phyloP scores from a whole-genome alignment of 805 yeast genomes.

The Kurtzmaniella fragi region DNA sequence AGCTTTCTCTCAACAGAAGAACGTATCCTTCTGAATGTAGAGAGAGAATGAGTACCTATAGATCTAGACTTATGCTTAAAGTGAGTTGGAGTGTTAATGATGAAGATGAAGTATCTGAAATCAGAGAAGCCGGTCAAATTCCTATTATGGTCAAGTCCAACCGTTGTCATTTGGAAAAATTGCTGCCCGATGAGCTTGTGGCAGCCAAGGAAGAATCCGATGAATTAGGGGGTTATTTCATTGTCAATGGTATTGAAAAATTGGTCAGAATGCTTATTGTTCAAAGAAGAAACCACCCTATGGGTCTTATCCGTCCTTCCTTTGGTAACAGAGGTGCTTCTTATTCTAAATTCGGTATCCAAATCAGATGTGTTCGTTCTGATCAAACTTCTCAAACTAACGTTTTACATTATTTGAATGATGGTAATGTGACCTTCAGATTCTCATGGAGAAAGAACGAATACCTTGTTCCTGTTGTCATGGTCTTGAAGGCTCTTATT shows the following conservation, averaged over 20 bases:
- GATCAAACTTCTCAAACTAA: constrained; percentile 98
- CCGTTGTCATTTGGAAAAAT: constrained; percentile 82
- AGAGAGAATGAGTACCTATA: constrained; percentile 81
- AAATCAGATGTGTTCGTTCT: constrained; percentile 89
- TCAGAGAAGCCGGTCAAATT: constrained; percentile 85
- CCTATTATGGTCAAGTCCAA: constrained; percentile 91
- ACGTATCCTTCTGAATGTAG: constrained; percentile 79
- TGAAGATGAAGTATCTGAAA: constrained; percentile 74
- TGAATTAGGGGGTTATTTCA: constrained; percentile 94
- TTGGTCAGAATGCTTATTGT: constrained; percentile 95
- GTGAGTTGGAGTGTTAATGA: constrained; percentile 84
- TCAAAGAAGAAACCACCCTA: constrained; percentile 95
- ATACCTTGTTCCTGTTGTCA: constrained; percentile 86
- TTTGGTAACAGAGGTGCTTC: constrained; percentile 91
- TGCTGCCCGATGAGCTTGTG: constrained; percentile 81
- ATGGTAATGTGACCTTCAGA: constrained; percentile 94
- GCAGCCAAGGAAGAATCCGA: constrained; percentile 82
- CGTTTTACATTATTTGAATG: constrained; percentile 91
- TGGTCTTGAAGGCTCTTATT: constrained; percentile 84
- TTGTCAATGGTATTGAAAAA: constrained; percentile 95
- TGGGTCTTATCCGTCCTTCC: constrained; percentile 95
- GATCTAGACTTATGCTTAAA: constrained; percentile 72
- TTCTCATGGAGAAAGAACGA: constrained; percentile 97
- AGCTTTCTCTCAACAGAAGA: constrained; percentile 69
- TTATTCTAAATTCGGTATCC: constrained; percentile 87